Percentiles rank a stretch among this genome's conserved stretches.
Conservation (phyloP, 75 land plant genomes). For the Pseudotsuga menziesii region DNA sequence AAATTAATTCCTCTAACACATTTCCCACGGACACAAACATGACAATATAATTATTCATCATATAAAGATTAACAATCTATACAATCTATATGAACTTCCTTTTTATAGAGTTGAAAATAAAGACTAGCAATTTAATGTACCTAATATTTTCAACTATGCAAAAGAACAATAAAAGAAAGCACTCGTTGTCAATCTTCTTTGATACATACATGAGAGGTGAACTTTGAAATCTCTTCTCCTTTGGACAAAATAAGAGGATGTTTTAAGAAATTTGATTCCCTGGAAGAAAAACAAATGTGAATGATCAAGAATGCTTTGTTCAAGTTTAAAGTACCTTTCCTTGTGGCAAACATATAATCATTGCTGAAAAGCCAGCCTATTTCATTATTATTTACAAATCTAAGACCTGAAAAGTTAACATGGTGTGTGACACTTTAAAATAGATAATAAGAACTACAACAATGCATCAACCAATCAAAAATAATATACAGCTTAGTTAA, state of each 20-base stretch:
- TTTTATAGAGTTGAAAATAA: background rate
- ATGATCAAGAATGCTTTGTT: background rate
- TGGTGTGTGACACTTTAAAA: background rate
- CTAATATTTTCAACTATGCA: background rate
- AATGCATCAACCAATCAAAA: background rate
- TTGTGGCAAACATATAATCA: background rate
- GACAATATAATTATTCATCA: background rate
- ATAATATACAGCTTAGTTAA: too few relatives aligned
- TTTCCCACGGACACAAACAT: background rate
- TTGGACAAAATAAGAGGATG: background rate
- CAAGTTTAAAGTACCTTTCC: background rate
- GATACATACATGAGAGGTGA: conserved; percentile 3
- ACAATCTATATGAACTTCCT: background rate
- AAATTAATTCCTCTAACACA: background rate
- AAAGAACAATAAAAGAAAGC: background rate
- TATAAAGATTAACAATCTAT: background rate
- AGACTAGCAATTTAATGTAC: background rate
- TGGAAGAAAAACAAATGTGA: background rate
- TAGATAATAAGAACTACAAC: background rate
- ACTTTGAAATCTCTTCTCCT: background rate
- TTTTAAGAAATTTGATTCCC: conserved; percentile 1
- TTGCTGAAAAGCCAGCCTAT: background rate
- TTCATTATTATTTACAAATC: background rate
- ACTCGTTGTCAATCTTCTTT: background rate
- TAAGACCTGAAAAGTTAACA: background rate